phyloP scores from a whole-genome alignment of 2,329 filamentous ascomycete species.

The Plenodomus tracheiphilus region DNA sequence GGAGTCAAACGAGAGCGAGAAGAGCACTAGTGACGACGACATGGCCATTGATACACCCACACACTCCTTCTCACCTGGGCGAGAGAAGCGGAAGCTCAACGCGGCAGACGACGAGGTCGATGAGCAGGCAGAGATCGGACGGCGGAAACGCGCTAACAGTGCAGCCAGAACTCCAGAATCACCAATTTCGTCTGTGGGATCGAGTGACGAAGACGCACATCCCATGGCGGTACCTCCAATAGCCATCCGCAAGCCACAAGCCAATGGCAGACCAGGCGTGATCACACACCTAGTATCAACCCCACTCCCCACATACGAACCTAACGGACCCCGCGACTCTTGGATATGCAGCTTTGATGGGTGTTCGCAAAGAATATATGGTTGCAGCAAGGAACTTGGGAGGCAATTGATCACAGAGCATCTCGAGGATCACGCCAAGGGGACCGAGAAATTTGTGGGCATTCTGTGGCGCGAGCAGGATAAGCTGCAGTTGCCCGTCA shows the following conservation, averaged over 20 bases:
- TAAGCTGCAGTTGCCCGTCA: slow-evolving; percentile 45
- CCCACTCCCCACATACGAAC: slow-evolving; percentile 37
- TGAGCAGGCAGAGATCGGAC: slow-evolving; percentile 16
- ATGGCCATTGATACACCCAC: slow-evolving; percentile 35
- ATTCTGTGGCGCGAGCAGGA: slow-evolving; percentile 59
- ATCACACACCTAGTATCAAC: slow-evolving; percentile 32
- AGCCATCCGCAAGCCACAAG: slow-evolving; percentile 26
- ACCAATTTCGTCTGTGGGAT: slow-evolving; percentile 17
- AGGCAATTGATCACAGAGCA: slow-evolving; percentile 64
- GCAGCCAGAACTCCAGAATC: slow-evolving; percentile 23
- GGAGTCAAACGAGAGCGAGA: slow-evolving; percentile 17
- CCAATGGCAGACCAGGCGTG: slow-evolving; percentile 14
- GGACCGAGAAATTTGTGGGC: slow-evolving; percentile 54
- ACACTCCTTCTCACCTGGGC: slow-evolving; percentile 27
- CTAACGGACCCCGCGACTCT: slow-evolving; percentile 61
- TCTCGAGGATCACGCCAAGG: slow-evolving; percentile 62
- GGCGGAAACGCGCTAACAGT: slow-evolving; percentile 36
- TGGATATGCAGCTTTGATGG: slow-evolving; percentile 69
- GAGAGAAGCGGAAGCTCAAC: slow-evolving; percentile 35
- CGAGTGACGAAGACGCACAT: slow-evolving; percentile 20
- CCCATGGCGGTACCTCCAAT: slow-evolving; percentile 16
- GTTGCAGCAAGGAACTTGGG: slow-evolving; percentile 60
- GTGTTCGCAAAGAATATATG: slow-evolving; percentile 66
- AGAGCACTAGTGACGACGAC: slow-evolving; percentile 21
- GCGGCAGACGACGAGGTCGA: slow-evolving; percentile 9